phyloP scores from a whole-genome alignment of 768 basidiomycete species.

The Daedalea quercina region DNA sequence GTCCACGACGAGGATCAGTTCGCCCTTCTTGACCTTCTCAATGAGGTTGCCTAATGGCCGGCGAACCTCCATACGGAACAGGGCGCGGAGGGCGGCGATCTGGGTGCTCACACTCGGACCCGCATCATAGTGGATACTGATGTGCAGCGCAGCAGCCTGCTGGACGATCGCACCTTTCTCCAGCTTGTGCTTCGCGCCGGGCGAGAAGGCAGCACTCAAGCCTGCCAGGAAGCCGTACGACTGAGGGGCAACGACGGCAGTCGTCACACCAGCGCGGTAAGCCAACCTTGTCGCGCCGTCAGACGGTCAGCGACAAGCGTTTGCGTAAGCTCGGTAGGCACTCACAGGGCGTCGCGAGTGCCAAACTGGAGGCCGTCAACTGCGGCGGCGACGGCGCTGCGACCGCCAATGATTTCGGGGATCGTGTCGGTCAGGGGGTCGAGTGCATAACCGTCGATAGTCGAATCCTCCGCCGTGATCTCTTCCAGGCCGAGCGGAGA shows the following conservation, averaged over 20 bases:
- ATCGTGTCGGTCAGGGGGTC: slow-evolving; percentile 36
- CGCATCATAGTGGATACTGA: slow-evolving; percentile 35
- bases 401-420: slow-evolving; percentile 29
- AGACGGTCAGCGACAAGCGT: background rate
- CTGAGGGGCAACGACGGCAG: slow-evolving; percentile 32
- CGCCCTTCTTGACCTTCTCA: slow-evolving; percentile 39
- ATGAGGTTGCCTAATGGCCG: slow-evolving; percentile 36
- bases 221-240: slow-evolving; percentile 32
- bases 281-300: slow-evolving; percentile 37
- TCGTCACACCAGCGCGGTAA: slow-evolving; percentile 38
- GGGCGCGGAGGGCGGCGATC: slow-evolving; percentile 59
- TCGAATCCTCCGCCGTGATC: slow-evolving; percentile 56
- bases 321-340: background rate
- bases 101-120: slow-evolving; percentile 66
- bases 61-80: slow-evolving; percentile 41
- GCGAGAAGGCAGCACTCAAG: slow-evolving; percentile 32
- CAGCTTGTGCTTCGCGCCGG: slow-evolving; percentile 31
- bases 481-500: slow-evolving; percentile 63
- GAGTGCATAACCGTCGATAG: slow-evolving; percentile 41
- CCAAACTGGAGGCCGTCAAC: slow-evolving; percentile 69
- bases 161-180: slow-evolving; percentile 34
- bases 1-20: slow-evolving; percentile 50
- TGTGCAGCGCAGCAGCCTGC: slow-evolving; percentile 29
- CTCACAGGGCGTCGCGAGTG: slow-evolving; percentile 51
- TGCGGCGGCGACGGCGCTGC: slow-evolving; percentile 41